Percentiles rank a stretch among this genome's conserved stretches.
Conservation (phyloP, 768 basidiomycete species). For the Sporobolomyces pararoseus region DNA sequence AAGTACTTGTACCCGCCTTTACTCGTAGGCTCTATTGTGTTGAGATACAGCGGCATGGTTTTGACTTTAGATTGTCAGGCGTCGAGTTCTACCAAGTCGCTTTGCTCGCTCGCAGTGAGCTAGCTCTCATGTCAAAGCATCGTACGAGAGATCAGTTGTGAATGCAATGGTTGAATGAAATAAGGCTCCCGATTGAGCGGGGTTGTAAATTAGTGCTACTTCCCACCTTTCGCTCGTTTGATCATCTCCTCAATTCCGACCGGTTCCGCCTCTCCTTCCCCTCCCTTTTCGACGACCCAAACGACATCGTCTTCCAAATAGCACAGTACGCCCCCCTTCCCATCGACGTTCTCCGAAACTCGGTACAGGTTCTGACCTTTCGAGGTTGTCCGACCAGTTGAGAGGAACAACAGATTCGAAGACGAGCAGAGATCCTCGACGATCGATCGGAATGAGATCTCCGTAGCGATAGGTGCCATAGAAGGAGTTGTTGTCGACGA, state of each 20-base stretch:
- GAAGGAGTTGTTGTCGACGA: constrained; percentile 10
- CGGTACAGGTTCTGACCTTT: constrained; percentile 70
- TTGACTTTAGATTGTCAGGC: too few relatives aligned
- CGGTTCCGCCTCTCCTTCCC: constrained; percentile 59
- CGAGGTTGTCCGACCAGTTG: constrained; percentile 64
- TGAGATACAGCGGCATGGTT: too few relatives aligned
- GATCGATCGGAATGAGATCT: constrained; percentile 87
- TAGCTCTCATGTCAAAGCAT: too few relatives aligned
- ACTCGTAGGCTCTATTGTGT: too few relatives aligned
- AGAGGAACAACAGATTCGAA: constrained; percentile 84
- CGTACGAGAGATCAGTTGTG: too few relatives aligned
- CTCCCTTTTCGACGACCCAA: constrained; percentile 59
- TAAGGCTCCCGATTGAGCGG: too few relatives aligned
- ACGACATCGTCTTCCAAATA: constrained; percentile 92
- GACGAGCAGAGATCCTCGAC: constrained; percentile 84
- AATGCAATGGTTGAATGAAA: too few relatives aligned
- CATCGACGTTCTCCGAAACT: constrained; percentile 71
- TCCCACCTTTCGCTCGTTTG: constrained; percentile 23
- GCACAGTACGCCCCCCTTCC: constrained; percentile 71
- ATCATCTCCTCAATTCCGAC: constrained; percentile 88
- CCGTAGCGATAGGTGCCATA: constrained; percentile 47
- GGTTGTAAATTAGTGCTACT: constrained; percentile 6
- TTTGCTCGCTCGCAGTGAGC: too few relatives aligned
- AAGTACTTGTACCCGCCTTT: too few relatives aligned
- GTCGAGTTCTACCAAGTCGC: too few relatives aligned